A percentile compares a stretch with the other conserved stretches of the same genome.
These are phyloP conservation scores for Rauvolfia tetraphylla DNA, from an alignment of 257 asterid species.

Conservation along the genomic window DNA sequence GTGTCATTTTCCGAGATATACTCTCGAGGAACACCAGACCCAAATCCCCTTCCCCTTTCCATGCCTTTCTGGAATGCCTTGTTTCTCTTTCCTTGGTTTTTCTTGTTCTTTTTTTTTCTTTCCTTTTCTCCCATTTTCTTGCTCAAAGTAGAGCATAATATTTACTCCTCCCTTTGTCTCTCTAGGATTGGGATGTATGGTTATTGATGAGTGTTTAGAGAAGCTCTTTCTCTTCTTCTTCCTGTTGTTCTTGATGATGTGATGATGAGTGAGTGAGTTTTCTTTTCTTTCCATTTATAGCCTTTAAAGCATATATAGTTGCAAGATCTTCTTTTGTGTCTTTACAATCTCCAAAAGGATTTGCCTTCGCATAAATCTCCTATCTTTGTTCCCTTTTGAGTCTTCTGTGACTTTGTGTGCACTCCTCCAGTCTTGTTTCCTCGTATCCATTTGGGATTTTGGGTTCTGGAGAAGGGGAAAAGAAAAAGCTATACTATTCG, in stretches of 20 bases:
- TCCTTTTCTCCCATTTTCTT: slow-evolving; percentile 24
- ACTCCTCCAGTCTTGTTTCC: slow-evolving; percentile 18
- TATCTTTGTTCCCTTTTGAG: slow-evolving; percentile 4
- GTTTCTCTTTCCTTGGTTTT: slow-evolving; percentile 10
- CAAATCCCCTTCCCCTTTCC: slow-evolving; percentile 22
- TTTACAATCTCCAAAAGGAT: slow-evolving; percentile 15
- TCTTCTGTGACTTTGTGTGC: slow-evolving; percentile 15
- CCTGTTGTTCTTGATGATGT: slow-evolving; percentile 1
- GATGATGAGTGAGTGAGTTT: background rate
- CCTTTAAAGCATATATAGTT: slow-evolving; percentile 31
- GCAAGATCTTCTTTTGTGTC: slow-evolving; percentile 34
- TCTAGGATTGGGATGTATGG: background rate
- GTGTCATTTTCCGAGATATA: slow-evolving; percentile 91
- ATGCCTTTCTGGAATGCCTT: slow-evolving; percentile 37
- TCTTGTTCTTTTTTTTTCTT: background rate
- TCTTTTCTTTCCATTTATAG: slow-evolving; percentile 17
- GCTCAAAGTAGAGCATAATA: background rate
- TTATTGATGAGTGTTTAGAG: background rate
- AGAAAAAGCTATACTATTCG: background rate
- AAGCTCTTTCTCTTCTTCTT: background rate
- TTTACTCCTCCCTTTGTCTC: slow-evolving; percentile 3
- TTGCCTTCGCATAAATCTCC: slow-evolving; percentile 2
- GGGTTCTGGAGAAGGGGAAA: background rate
- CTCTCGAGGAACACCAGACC: slow-evolving; percentile 68
- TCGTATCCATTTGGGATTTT: slow-evolving; percentile 23